phyloP scores from a whole-genome alignment of 1,284 basidiomycete species.

The Leccinum huronense region DNA sequence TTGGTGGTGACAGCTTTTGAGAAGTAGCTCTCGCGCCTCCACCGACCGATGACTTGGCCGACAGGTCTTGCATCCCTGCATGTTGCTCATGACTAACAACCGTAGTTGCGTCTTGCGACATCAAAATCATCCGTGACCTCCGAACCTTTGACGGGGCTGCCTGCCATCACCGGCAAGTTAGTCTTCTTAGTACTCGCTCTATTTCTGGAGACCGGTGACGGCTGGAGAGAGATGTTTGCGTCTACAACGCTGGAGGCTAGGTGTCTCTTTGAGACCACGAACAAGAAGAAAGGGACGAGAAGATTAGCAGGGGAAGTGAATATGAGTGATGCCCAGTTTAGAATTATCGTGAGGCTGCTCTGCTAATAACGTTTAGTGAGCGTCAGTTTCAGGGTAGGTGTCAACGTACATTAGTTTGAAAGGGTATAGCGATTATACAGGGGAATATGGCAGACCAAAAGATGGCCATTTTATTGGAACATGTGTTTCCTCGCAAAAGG shows the following conservation, averaged over 20 bases:
- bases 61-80: conserved; percentile 5
- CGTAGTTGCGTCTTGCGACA: conserved; percentile 1
- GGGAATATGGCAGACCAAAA: conserved; percentile 28
- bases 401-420: conserved; percentile 28
- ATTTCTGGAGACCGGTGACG: conserved; percentile 25
- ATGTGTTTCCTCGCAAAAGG: conserved; percentile 28
- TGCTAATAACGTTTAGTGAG: conserved; percentile 4
- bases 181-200: conserved; percentile 66
- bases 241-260: conserved; percentile 25
- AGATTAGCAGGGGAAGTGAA: conserved; percentile 28
- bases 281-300: conserved; percentile 26
- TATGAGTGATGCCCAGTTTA: conserved; percentile 29
- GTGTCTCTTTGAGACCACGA: conserved; percentile 24
- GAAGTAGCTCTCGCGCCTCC: background rate
- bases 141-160: conserved; percentile 54
- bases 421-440: conserved; percentile 26
- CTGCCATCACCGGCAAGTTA: conserved; percentile 56
- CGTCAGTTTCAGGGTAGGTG: background rate
- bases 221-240: conserved; percentile 8
- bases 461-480: conserved; percentile 24
- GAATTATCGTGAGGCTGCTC: conserved; percentile 18
- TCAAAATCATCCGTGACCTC: conserved; percentile 16
- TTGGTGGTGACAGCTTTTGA: conserved; percentile 3
- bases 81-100: background rate
- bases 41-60: background rate